These are phyloP conservation scores for Coniochaeta prunicola DNA, from an alignment of 2,329 filamentous ascomycete genomes.

Conservation along the genomic window DNA sequence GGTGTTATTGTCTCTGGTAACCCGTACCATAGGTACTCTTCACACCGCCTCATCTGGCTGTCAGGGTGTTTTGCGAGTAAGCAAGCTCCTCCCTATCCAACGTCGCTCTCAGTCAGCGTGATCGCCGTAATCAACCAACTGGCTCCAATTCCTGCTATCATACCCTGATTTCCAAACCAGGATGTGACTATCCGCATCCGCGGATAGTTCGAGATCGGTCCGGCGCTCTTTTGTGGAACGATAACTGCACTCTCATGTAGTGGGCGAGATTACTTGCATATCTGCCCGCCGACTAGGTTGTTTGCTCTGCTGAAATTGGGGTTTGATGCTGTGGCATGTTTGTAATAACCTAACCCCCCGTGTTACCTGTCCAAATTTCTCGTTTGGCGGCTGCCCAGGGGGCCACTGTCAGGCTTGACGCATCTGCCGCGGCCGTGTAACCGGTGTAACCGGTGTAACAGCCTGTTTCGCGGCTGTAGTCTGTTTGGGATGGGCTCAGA, in stretches of 20 bases:
- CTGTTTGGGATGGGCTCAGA: not conserved
- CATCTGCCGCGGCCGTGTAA: not conserved
- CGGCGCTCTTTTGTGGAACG: not conserved
- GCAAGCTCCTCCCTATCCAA: not conserved
- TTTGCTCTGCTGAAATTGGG: not conserved
- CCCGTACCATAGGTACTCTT: not conserved
- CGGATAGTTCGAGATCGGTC: not conserved
- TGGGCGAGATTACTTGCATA: not conserved
- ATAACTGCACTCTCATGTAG: not conserved
- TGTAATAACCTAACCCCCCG: not conserved
- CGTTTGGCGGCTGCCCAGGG: not conserved
- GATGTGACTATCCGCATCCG: not conserved
- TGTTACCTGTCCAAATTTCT: not conserved
- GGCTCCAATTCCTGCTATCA: not conserved
- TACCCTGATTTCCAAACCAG: not conserved
- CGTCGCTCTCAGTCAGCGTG: not conserved
- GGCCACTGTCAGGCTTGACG: not conserved
- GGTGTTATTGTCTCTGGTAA: not conserved
- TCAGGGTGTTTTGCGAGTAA: not conserved
- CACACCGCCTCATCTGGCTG: not conserved
- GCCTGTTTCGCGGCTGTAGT: not conserved
- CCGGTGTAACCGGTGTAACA: not conserved
- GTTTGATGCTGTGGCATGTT: not conserved
- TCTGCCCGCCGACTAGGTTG: not conserved
- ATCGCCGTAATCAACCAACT: not conserved